A percentile compares a stretch with the other conserved stretches of the same genome.
Conservation (phyloP, 23 red algal genomes). For the Gracilaria vermiculophylla region DNA sequence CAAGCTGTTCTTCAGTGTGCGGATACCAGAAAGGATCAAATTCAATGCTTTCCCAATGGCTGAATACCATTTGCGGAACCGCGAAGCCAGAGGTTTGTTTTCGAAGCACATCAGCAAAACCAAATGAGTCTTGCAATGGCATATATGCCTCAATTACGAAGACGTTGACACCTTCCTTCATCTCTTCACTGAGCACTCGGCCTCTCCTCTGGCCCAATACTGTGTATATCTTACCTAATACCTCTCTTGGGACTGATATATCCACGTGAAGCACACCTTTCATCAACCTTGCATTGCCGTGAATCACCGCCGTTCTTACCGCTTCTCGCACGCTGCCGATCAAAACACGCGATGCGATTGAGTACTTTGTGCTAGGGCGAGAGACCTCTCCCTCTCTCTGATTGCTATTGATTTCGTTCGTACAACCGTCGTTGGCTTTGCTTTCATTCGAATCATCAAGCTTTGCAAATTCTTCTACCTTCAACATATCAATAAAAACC, state of each 20-base stretch:
- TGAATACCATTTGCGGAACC: slow-evolving; percentile 86
- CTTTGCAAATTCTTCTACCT: not conserved
- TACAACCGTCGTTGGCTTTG: not conserved
- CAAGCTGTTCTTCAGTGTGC: slow-evolving; percentile 83
- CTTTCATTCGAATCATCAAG: not conserved
- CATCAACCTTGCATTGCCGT: slow-evolving; percentile 75
- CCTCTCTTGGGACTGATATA: slow-evolving; percentile 77
- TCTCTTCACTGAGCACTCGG: slow-evolving; percentile 75
- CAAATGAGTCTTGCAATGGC: slow-evolving; percentile 87
- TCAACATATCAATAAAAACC: slow-evolving; percentile 54
- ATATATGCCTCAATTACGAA: slow-evolving; percentile 84
- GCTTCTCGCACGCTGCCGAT: slow-evolving; percentile 74
- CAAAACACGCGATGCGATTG: slow-evolving; percentile 13
- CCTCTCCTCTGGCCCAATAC: slow-evolving; percentile 81
- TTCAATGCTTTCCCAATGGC: slow-evolving; percentile 82
- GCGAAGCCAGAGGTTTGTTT: slow-evolving; percentile 83
- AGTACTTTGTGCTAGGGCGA: not conserved
- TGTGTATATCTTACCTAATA: slow-evolving; percentile 79
- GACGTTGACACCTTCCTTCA: slow-evolving; percentile 83
- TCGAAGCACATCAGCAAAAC: slow-evolving; percentile 87
- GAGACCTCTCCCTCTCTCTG: not conserved
- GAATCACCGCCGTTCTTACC: slow-evolving; percentile 62
- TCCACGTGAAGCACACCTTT: slow-evolving; percentile 78
- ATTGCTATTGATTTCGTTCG: not conserved
- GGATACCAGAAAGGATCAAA: slow-evolving; percentile 96